Evolutionary conservation across 192 early-diverging fungal genomes (phyloP), one percentile per base, ranked within the genome.

Genomic region (Linnemannia exigua): DNA sequence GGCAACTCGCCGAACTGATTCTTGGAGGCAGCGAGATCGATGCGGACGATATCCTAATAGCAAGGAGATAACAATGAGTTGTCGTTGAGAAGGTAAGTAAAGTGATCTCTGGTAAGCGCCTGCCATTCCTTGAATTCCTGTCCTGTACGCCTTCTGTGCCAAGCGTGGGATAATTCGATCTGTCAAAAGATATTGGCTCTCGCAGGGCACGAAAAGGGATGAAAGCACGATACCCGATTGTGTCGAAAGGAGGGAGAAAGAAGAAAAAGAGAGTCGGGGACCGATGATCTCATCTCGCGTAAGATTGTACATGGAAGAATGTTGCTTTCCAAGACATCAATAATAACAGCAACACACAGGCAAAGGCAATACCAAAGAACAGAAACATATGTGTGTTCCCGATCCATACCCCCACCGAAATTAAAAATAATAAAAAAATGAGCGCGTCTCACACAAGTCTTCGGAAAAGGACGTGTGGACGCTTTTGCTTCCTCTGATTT

Each of bases 31-130:
- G 97, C 92, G 31, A 97, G 92, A 88, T 99, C 97, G 81, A 99
- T 99, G 69, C 97, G 96, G 63, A 99, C 98, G 89, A 99, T 99
- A 89, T 99, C 98, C 95, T 94, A 72, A 1, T 63, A 31, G 58
- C 11, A 63, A n/a, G 36, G 48, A 47, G 47, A 61, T n/a, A n/a
- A n/a, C n/a, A n/a, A 46, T n/a, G 19, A 61, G 36, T 52, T 28
- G 28, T n/a, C n/a, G n/a, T n/a, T n/a, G n/a, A n/a, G n/a, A 31
- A 25, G 28, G 48, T 17, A 14, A 50, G 25, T 63, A 41, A 47
- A 36, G 20, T 28, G 47, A 22, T 76, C 12, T 31, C 31, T 28
- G 58, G 28, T 63, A 15, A 12, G 12, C 58, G 25, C 28, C 12
- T 11, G 11, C 12, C 12, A 3, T n/a, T 63, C 28, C 28, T 2